Base-by-base conservation (phyloP, 225 moss, liverwort and hornwort genomes). In the Asterella californica region DNA sequence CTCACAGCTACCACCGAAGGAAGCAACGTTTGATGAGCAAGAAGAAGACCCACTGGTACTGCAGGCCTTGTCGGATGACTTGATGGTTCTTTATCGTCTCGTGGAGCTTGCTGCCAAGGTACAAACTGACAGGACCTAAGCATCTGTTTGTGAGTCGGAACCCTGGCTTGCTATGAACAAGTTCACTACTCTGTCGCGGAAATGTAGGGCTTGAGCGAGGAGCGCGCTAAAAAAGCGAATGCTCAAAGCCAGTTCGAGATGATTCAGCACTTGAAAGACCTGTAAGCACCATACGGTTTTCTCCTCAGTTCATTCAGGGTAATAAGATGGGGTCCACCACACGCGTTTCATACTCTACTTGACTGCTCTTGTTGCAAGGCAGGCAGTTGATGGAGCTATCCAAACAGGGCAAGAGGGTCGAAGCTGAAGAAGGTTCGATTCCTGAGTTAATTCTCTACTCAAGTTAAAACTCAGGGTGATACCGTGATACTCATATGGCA, bases 51-150 rank as follows among this genome's bases (percentile, higher is more conserved):
- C 86, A 45, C 76, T 86, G 69, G 36, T 83, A 30, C 49, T 86
- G 48, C 86, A 86, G 60, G 79, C 86, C 24, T 73, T 86, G 46
- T 60, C 83, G 4, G 86, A 86, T 15, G 71, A 86, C 0, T 78
- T 86, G 38, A 72, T 81, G 76, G 79, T 79, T 29, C 76, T 81
- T 1, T 86, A 83, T 82, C 76, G 49, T 47, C 46, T 81, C 21
- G n/a, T 86, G 2, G 76, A 86, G 50, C 46, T 81, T 59, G 78
- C 83, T 34, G 76, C 48, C 64, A 79, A 86, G 86, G 86, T 48
- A 83, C n/a, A 19, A 45, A 14, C 45, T 15, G 29, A 11, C 22
- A 0, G 19, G 37, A 22, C 60, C n/a, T 59, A 61, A 38, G 59
- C 61, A 61, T 76, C 10, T 62, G 10, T 54, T 2, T 32, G 54